Percentiles rank a stretch among this genome's conserved stretches.
Conservation (phyloP, 139 green algal genomes). For the Coccomyxa sp. region DNA sequence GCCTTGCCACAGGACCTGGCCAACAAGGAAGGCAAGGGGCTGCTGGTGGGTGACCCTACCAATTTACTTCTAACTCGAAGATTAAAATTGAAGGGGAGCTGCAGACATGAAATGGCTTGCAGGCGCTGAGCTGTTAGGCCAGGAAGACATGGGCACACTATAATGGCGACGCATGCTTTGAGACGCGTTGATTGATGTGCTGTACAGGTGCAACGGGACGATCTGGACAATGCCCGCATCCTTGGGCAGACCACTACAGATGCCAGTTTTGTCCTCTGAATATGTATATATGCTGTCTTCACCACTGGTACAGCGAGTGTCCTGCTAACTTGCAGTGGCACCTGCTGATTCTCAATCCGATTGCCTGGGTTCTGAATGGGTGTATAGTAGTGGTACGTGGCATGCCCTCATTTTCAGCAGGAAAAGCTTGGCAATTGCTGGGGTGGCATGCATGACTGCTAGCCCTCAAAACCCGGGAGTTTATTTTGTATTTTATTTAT, state of each 20-base stretch:
- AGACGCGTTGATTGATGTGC: background rate
- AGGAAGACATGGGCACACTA: too few relatives aligned
- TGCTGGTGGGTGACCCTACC: constrained; percentile 36
- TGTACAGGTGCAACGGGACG: background rate
- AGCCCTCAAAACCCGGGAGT: too few relatives aligned
- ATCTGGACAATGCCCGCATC: background rate
- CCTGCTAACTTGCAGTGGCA: too few relatives aligned
- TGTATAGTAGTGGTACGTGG: too few relatives aligned
- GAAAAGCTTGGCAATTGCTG: too few relatives aligned
- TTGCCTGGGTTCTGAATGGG: too few relatives aligned
- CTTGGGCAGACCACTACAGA: background rate
- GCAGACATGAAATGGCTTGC: background rate
- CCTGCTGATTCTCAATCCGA: too few relatives aligned
- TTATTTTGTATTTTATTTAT: too few relatives aligned
- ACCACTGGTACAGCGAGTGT: too few relatives aligned
- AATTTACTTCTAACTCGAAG: background rate
- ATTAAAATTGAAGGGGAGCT: background rate
- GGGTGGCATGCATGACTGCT: too few relatives aligned
- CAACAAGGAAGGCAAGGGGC: constrained; percentile 45
- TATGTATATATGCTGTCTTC: too few relatives aligned
- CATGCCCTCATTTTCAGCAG: too few relatives aligned
- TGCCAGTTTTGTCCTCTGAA: background rate
- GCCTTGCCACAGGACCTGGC: constrained; percentile 59
- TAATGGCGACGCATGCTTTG: background rate
- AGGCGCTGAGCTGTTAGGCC: background rate